Conservation (phyloP, 1,284 basidiomycete species). For the Tilletia walkeri region DNA sequence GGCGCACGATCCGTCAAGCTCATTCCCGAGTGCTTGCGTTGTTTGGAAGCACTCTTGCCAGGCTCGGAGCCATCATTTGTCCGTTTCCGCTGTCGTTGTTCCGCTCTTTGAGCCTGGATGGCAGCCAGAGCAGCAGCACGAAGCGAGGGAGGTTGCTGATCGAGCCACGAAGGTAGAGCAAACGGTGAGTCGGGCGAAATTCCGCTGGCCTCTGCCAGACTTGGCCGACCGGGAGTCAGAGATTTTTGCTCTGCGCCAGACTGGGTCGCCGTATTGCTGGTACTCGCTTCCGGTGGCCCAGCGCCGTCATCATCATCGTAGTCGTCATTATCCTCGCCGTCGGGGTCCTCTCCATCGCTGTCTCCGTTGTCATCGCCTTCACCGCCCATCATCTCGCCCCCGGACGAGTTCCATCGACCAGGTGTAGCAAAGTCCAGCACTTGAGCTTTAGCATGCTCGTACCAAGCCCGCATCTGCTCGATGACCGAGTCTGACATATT, state of each 20-base stretch:
- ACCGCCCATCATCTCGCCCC: neutral
- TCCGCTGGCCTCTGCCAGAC: neutral
- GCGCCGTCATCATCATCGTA: neutral
- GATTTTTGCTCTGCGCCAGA: neutral
- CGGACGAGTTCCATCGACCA: neutral
- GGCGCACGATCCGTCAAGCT: neutral
- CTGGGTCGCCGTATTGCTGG: neutral
- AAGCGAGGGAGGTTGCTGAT: constrained; percentile 16
- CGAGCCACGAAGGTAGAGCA: neutral
- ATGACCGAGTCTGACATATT: neutral
- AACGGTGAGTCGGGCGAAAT: constrained; percentile 8
- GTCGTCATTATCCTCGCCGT: neutral
- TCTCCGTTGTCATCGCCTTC: constrained; percentile 3
- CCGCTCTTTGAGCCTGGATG: neutral
- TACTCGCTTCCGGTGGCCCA: neutral
- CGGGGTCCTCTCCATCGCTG: neutral
- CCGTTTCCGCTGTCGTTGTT: neutral
- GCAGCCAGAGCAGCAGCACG: constrained; percentile 12
- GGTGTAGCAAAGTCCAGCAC: neutral
- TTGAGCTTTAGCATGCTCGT: constrained; percentile 10
- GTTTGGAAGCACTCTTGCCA: constrained; percentile 4
- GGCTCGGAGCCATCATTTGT: neutral
- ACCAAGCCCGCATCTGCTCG: constrained; percentile 15
- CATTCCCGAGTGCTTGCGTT: neutral
- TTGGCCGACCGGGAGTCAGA: constrained; percentile 11